These are phyloP conservation scores for Lojkania enalia DNA, from an alignment of 2,329 filamentous ascomycete genomes.

Conservation along the genomic window DNA sequence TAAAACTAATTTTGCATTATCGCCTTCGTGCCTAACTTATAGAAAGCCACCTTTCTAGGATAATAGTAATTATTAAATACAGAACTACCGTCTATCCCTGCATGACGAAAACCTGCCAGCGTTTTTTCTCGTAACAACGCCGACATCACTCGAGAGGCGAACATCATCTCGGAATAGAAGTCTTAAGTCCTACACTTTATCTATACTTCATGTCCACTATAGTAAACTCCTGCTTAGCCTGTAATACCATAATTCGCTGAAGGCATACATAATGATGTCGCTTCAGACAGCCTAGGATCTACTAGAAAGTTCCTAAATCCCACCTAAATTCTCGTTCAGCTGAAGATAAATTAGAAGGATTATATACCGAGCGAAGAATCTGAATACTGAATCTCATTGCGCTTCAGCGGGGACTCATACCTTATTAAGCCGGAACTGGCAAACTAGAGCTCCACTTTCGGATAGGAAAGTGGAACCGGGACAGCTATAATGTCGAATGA, in stretches of 20 bases:
- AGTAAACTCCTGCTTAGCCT: slow-evolving; percentile 3
- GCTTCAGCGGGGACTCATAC: slow-evolving; percentile 3
- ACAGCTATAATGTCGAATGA: too few species aligned
- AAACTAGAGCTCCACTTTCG: slow-evolving; percentile 4
- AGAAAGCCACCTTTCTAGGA: too few species aligned
- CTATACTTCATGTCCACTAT: slow-evolving; percentile 1
- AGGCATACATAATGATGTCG: slow-evolving; percentile 1
- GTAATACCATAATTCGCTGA: slow-evolving; percentile 5
- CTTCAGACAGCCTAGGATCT: slow-evolving; percentile 5
- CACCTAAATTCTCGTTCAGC: slow-evolving; percentile 1
- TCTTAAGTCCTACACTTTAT: slow-evolving; percentile 7
- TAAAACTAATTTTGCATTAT: too few species aligned
- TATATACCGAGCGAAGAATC: slow-evolving; percentile 5
- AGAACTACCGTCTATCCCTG: too few species aligned
- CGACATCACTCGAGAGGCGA: slow-evolving; percentile 3
- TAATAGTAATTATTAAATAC: too few species aligned
- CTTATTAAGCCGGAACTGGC: neutral
- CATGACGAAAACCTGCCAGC: slow-evolving; percentile 5
- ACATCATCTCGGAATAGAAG: slow-evolving; percentile 8
- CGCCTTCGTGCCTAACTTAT: too few species aligned
- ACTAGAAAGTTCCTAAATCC: slow-evolving; percentile 1
- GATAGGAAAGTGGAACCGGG: too few species aligned
- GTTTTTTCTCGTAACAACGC: slow-evolving; percentile 9
- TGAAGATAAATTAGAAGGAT: slow-evolving; percentile 3
- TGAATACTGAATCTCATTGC: slow-evolving; percentile 2